A percentile compares a stretch with the other conserved stretches of the same genome.
phyloP scores from a whole-genome alignment of 2,329 filamentous ascomycete species.

The Penicillium sp. region DNA sequence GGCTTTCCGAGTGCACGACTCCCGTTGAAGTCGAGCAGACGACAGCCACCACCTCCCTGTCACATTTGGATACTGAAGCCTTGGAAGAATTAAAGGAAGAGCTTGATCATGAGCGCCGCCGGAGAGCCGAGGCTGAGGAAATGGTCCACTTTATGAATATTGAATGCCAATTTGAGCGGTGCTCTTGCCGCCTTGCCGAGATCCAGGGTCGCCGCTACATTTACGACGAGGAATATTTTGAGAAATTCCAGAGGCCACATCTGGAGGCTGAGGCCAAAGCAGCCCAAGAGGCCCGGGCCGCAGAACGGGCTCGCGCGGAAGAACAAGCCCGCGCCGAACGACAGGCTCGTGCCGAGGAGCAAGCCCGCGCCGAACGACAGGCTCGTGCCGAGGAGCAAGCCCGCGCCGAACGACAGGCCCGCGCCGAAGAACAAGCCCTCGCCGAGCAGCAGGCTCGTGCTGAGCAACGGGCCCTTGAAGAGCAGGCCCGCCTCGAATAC shows the following conservation, averaged over 20 bases:
- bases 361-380: background rate
- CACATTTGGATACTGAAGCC: constrained; percentile 38
- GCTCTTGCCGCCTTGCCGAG: constrained; percentile 46
- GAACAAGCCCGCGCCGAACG: background rate
- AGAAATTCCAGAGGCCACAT: constrained; percentile 20
- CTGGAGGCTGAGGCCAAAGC: constrained; percentile 10
- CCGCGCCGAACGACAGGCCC: background rate
- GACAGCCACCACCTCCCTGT: constrained; percentile 22
- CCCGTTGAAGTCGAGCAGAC: constrained; percentile 22
- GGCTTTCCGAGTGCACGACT: constrained; percentile 30
- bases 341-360: background rate
- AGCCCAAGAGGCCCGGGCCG: background rate
- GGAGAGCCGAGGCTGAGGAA: constrained; percentile 51
- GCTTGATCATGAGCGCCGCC: constrained; percentile 47
- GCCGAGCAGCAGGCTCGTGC: background rate
- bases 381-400: background rate
- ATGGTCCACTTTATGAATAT: constrained; percentile 50
- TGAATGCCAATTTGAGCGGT: constrained; percentile 47
- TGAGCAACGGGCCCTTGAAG: background rate
- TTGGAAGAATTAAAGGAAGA: constrained; percentile 46
- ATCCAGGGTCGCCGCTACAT: constrained; percentile 37
- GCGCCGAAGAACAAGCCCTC: background rate
- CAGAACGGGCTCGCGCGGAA: background rate
- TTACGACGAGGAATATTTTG: constrained; percentile 35
- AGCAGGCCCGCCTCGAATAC: background rate